Percentiles rank a stretch among this genome's conserved stretches.
These are phyloP conservation scores for Hypoxylon sp. DNA, from an alignment of 2,329 filamentous ascomycete species.

Conservation along the genomic window DNA sequence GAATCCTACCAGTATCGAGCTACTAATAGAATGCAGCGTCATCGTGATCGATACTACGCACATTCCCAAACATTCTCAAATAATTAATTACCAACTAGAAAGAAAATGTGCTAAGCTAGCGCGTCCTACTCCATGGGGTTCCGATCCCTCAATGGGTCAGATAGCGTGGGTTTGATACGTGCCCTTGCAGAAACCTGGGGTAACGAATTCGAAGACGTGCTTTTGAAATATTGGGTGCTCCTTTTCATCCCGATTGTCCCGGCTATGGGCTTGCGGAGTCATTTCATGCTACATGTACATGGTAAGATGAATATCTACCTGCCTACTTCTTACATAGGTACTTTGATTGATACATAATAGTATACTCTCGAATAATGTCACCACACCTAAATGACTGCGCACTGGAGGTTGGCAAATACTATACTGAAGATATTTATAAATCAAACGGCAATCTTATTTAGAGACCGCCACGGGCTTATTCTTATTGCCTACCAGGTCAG, in stretches of 20 bases:
- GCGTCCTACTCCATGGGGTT: neutral
- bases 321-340: too few species aligned
- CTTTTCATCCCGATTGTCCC: conserved; percentile 20
- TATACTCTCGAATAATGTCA: too few species aligned
- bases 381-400: too few species aligned
- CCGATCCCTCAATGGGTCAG: conserved; percentile 7
- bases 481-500: conserved; percentile 13
- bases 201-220: conserved; percentile 18
- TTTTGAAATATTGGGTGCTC: neutral
- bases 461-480: too few species aligned
- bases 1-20: too few species aligned
- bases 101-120: neutral
- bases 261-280: too few species aligned
- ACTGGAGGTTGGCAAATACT: too few species aligned
- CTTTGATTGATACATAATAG: too few species aligned
- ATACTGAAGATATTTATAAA: conserved; percentile 19
- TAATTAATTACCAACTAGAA: neutral
- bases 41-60: conserved; percentile 8
- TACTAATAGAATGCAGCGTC: conserved; percentile 4
- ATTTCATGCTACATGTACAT: too few species aligned
- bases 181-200: conserved; percentile 39
- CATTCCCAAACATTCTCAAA: neutral
- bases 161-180: conserved; percentile 17
- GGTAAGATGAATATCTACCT: too few species aligned
- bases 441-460: conserved; percentile 7